Conservation (phyloP, 2,329 filamentous ascomycete genomes). For the Lachnellula subtilissima region DNA sequence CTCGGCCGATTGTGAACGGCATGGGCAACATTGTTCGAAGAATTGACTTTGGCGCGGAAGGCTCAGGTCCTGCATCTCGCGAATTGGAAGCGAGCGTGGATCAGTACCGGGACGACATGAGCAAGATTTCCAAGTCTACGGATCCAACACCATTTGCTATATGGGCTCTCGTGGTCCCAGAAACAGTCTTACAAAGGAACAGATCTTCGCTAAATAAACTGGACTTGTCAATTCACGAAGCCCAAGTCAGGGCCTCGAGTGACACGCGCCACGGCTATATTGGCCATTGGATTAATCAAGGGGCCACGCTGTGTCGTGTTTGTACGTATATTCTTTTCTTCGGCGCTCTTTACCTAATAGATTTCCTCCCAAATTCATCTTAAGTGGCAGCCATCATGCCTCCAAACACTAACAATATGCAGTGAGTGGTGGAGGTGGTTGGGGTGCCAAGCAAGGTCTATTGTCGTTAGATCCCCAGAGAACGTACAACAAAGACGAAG, state of each 20-base stretch:
- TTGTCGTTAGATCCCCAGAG: slow-evolving; percentile 71
- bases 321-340: slow-evolving; percentile 20
- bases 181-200: neutral
- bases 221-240: neutral
- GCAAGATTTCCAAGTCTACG: neutral
- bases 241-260: neutral
- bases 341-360: neutral
- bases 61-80: slow-evolving; percentile 57
- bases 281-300: slow-evolving; percentile 17
- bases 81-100: slow-evolving; percentile 66
- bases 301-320: slow-evolving; percentile 28
- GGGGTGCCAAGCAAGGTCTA: slow-evolving; percentile 75
- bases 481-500: slow-evolving; percentile 43
- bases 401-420: slow-evolving; percentile 22
- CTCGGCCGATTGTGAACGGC: slow-evolving; percentile 57
- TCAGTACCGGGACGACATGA: slow-evolving; percentile 44
- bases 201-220: neutral
- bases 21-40: slow-evolving; percentile 76
- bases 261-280: slow-evolving; percentile 9
- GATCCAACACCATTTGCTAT: slow-evolving; percentile 49
- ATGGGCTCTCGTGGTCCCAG: slow-evolving; percentile 67
- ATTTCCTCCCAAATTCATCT: no score
- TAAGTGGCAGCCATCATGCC: no score
- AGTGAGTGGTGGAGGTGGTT: slow-evolving; percentile 79
- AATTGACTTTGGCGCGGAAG: slow-evolving; percentile 43